Evolutionary conservation across 2,329 filamentous ascomycete genomes (phyloP).

Genomic region (Diaporthe capsici): DNA sequence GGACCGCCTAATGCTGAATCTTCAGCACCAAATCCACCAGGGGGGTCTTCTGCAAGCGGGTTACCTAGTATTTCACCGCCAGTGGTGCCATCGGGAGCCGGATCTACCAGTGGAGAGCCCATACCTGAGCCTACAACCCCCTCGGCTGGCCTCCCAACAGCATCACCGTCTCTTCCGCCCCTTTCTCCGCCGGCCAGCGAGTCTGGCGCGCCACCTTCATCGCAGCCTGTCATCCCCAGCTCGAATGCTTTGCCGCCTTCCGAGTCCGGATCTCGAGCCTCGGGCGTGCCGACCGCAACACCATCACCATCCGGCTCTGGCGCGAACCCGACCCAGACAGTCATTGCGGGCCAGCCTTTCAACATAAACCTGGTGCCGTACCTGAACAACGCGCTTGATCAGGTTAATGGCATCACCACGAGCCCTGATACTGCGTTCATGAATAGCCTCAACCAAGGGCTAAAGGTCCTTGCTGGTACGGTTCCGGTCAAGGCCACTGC

Average conservation of each 20-base stretch:
- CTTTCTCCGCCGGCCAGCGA: not conserved
- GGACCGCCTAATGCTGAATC: not conserved
- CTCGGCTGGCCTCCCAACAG: not conserved
- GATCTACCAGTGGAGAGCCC: not conserved
- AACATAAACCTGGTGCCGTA: not conserved
- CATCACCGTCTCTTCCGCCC: not conserved
- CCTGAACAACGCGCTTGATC: not conserved
- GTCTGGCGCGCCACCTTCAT: not conserved
- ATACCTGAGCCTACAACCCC: not conserved
- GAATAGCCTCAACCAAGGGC: not conserved
- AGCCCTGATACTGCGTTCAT: not conserved
- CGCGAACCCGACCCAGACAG: not conserved
- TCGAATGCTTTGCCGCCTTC: not conserved
- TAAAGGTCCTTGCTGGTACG: not conserved
- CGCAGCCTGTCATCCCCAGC: not conserved
- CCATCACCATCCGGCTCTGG: not conserved
- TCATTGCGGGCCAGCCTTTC: slow-evolving; percentile 5
- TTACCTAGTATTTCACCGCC: not conserved
- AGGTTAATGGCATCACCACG: not conserved
- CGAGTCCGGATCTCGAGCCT: not conserved
- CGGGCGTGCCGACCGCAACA: not conserved
- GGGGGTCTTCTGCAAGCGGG: not conserved
- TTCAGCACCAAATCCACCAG: not conserved
- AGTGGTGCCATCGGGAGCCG: not conserved
- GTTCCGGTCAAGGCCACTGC: not conserved